Evolutionary conservation across 176 grass and related monocot species (phyloP), one percentile per base, ranked within the genome.

Genomic region (sorghum (Sorghum bicolor)): DNA sequence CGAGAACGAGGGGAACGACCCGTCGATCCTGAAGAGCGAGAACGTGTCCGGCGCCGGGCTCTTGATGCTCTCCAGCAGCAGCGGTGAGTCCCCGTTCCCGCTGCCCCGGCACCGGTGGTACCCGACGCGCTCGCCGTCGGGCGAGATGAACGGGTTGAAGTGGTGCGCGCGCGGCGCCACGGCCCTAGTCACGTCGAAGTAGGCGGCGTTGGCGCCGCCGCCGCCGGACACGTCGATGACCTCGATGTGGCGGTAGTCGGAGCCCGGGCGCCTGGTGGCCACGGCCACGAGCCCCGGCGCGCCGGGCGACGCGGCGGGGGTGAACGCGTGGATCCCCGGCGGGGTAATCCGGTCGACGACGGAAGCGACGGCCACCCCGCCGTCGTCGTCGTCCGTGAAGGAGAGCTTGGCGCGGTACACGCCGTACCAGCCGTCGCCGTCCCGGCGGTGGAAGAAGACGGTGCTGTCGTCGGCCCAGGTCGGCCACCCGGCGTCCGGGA

Each of bases 31-130:
- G 72, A 98, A 89, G 6, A 98, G 89, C 10, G 96, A 95, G 81
- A 97, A 92, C 29, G 64, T n/a, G 2, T 95, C 85, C 28, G 87
- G 53, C 40, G 75, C 47, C 0, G 83, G 72, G 78, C 75, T 91
- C 81, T 67, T 91, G 82, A 98, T 85, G 80, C 43, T 98, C 88
- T 98, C 95, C 39, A 98, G 81, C 45, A 98, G 83, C 87, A 98
- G 84, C 53, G 90, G 87, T 22, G 88, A 39, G 62, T 87, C 86
- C 15, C 90, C 88, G 55, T 92, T 97, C 67, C 88, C 81, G 29
- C 66, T 74, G 44, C 92, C 95, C 19, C 95, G 84, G 90, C 95
- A 98, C 72, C 95, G 84, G 87, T 98, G 95, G 78, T 94, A 98
- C 14, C 84, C 92, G 57, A 94, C 84, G 7, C 62, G 83, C 81